These are phyloP conservation scores for Cucurbita ficifolia DNA, from an alignment of 306 rosid species.

Conservation along the genomic window DNA sequence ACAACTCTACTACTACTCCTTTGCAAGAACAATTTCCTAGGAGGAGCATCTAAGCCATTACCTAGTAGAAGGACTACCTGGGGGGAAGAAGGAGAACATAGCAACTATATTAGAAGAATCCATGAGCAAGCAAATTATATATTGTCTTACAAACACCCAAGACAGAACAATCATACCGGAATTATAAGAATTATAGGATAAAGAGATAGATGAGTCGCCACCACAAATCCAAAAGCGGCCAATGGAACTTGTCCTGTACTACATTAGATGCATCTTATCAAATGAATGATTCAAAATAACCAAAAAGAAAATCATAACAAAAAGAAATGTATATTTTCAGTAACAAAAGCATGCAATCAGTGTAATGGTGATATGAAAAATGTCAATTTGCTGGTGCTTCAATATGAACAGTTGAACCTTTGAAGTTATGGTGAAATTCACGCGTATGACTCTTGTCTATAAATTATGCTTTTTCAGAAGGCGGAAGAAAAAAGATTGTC, in stretches of 20 bases:
- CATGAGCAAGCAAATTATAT: neutral
- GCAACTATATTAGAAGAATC: conserved; percentile 6
- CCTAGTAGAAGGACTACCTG: conserved; percentile 72
- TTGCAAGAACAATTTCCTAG: conserved; percentile 43
- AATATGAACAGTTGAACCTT: neutral
- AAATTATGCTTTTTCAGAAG: neutral
- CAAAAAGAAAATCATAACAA: neutral
- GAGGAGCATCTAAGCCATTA: conserved; percentile 81
- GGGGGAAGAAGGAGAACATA: conserved; percentile 6
- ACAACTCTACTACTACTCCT: conserved; percentile 21
- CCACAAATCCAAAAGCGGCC: conserved; percentile 97
- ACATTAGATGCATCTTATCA: conserved; percentile 21
- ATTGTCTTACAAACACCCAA: neutral
- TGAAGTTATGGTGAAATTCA: neutral
- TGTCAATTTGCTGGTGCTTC: neutral
- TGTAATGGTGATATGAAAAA: neutral
- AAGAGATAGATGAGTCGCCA: conserved; percentile 84
- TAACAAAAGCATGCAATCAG: neutral
- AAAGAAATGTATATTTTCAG: neutral
- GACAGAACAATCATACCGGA: conserved; percentile 42
- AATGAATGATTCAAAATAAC: conserved; percentile 12
- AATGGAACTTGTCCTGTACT: conserved; percentile 49
- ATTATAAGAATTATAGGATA: conserved; percentile 67
- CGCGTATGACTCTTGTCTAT: neutral
- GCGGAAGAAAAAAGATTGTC: neutral